phyloP scores from a whole-genome alignment of 2,329 filamentous ascomycete species.

The Xylariaceae sp. region DNA sequence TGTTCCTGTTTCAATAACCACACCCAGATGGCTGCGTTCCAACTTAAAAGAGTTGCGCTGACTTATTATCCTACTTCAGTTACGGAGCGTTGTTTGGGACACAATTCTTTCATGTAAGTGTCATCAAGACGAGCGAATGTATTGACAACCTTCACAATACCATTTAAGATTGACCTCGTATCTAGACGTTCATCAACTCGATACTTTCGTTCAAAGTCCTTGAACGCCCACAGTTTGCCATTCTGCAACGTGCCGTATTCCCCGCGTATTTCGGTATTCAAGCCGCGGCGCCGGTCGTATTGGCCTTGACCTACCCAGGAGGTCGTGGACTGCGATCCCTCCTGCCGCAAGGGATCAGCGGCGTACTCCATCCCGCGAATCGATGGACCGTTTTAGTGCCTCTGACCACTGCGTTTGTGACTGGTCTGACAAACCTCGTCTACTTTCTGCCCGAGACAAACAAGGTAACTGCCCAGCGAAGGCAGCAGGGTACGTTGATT shows the following conservation, averaged over 20 bases:
- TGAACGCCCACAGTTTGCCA: conserved; percentile 75
- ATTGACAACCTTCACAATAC: neutral
- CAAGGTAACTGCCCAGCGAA: conserved; percentile 70
- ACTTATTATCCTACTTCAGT: conserved; percentile 41
- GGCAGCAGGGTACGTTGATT: conserved; percentile 67
- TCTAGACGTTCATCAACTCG: conserved; percentile 70
- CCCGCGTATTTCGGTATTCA: conserved; percentile 88
- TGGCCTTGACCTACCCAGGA: conserved; percentile 81
- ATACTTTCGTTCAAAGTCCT: conserved; percentile 75
- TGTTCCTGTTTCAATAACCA: conserved; percentile 22
- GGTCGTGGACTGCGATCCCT: conserved; percentile 4
- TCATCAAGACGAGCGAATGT: neutral
- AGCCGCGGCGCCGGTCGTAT: conserved; percentile 66
- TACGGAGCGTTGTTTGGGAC: conserved; percentile 87
- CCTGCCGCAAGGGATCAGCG: conserved; percentile 45
- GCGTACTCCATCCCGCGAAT: conserved; percentile 59
- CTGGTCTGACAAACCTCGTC: conserved; percentile 66
- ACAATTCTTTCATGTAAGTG: conserved; percentile 75
- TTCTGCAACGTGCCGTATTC: conserved; percentile 78
- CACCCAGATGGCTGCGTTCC: conserved; percentile 20
- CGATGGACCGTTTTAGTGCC: conserved; percentile 65
- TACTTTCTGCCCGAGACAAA: conserved; percentile 74
- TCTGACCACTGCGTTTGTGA: conserved; percentile 66
- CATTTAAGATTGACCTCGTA: conserved; percentile 1
- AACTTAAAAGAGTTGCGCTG: conserved; percentile 1